A percentile compares a stretch with the other conserved stretches of the same genome.
These are phyloP conservation scores for Megacollybia platyphylla DNA, from an alignment of 1,284 basidiomycete genomes.

Conservation along the genomic window DNA sequence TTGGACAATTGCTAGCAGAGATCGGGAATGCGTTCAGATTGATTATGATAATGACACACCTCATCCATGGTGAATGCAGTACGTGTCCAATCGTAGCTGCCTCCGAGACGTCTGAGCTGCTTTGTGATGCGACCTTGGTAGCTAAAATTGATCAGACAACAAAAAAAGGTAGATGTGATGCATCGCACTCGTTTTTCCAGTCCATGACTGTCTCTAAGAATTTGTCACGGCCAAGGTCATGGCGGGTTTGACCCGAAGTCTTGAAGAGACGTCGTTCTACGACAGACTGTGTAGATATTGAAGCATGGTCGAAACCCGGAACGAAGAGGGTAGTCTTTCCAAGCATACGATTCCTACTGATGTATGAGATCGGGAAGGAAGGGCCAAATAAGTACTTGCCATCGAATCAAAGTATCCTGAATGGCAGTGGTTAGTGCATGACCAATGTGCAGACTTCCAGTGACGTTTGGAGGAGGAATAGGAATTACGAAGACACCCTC, in stretches of 20 bases:
- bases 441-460: conserved; percentile 92
- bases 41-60: conserved; percentile 27
- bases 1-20: conserved; percentile 55
- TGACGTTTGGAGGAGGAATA: conserved; percentile 96
- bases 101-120: conserved; percentile 85
- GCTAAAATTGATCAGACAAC: conserved; percentile 20
- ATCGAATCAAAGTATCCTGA: conserved; percentile 82
- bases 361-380: not conserved
- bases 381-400: conserved; percentile 33
- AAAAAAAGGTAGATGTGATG: not conserved
- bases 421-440: conserved; percentile 91
- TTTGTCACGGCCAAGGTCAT: conserved; percentile 89
- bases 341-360: conserved; percentile 85
- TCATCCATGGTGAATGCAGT: conserved; percentile 95
- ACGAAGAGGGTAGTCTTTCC: conserved; percentile 87
- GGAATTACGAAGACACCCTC: conserved; percentile 82
- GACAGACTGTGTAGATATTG: conserved; percentile 97
- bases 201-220: conserved; percentile 90
- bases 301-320: conserved; percentile 97
- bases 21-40: conserved; percentile 3
- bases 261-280: conserved; percentile 93
- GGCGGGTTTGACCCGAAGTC: conserved; percentile 71
- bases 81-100: conserved; percentile 89
- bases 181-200: conserved; percentile 89
- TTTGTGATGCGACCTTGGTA: conserved; percentile 88